These are phyloP conservation scores for Solanum aculeatissimum DNA, from an alignment of 305 asterid species.

Conservation along the genomic window DNA sequence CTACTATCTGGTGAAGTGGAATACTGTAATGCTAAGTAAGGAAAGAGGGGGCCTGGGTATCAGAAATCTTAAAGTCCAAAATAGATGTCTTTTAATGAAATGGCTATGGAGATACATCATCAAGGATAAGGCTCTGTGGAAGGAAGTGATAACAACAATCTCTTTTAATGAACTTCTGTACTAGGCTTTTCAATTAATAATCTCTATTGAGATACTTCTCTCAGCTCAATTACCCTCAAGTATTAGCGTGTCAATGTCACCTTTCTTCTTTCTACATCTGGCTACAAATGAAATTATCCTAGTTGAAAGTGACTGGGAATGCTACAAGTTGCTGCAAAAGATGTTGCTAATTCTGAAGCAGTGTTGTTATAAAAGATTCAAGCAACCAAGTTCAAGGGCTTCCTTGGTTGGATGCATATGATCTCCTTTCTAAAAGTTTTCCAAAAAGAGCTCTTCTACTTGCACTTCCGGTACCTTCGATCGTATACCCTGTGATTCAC, in stretches of 20 bases:
- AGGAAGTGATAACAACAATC: no score
- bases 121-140: no score
- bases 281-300: neutral
- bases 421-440: neutral
- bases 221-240: neutral
- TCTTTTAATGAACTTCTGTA: no score
- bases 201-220: neutral
- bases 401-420: neutral
- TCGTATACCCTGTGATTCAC: neutral
- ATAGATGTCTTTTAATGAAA: no score
- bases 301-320: neutral
- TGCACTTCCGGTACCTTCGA: neutral
- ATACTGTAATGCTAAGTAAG: no score
- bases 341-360: neutral
- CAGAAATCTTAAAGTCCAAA: no score
- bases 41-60: no score
- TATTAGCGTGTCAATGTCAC: neutral
- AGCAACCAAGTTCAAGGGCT: neutral
- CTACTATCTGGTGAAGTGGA: no score
- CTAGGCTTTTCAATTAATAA: neutral
- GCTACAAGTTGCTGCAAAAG: neutral
- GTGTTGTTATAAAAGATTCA: neutral
- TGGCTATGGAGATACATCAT: no score
- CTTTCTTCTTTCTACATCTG: neutral
- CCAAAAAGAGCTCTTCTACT: neutral